Base-by-base conservation (phyloP, 768 basidiomycete genomes). In the Imleria badia region DNA sequence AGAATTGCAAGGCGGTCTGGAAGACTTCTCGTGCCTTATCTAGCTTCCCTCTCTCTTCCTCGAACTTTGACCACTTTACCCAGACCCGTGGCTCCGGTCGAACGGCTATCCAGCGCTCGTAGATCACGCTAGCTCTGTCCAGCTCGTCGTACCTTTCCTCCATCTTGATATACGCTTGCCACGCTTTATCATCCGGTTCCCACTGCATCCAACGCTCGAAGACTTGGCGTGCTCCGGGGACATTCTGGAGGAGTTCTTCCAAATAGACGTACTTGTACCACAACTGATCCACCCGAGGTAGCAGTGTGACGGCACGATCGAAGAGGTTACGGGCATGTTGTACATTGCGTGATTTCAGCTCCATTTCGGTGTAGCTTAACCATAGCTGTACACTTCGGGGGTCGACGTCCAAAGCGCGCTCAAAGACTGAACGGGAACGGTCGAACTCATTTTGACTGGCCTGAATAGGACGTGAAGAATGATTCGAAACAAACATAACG, bases 261-360 rank as follows among this genome's bases (percentile, higher is more conserved):
- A 99, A 84, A 72, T 97, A 98, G 55, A 99, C 96, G 52, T 98
- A 99, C 72, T 98, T 98, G 82, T 98, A 98, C 97, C 97, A 98
- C 8, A 99, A 81, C 67, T 96, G 90, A 70, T 99, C 95, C 45
- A 99, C 86, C 42, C 97, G 87, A 11, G 97, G 97, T 23, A 99
- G 85, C 2, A 98, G 81, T 6, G 96, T 99, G 58, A 99, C 94
- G 3, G 94, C 94, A 60, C 97, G 85, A 76, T 99, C 97, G 70
- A 92, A 98, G 22, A 98, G 81, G 73, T 99, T 99, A 47, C 97
- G 87, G 0, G 97, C 87, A 62, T 98, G 97, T 66, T 96, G 91
- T 49, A 99, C 92, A 66, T 99, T 98, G 58, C 97, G 91, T 6
- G 91, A 89, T 74, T 98, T 98, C 61, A 99, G 82, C 72, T 99